phyloP scores from a whole-genome alignment of 306 rosid species.

The Senna siamea region DNA sequence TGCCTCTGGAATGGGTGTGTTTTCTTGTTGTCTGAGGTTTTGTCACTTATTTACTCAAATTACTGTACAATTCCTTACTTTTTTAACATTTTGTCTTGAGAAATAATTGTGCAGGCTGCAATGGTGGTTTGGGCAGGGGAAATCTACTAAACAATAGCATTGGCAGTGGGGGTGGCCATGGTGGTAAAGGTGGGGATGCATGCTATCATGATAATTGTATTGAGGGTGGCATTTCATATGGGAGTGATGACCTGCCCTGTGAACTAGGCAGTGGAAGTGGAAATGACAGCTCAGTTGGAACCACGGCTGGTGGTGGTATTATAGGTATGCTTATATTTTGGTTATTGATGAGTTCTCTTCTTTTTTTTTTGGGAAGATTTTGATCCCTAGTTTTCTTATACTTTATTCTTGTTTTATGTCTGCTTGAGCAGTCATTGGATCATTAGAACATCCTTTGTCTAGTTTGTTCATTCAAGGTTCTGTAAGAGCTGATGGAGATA shows the following conservation, averaged over 20 bases:
- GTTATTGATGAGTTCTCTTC: conserved; percentile 24
- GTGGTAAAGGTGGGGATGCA: conserved; percentile 90
- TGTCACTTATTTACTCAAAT: conserved; percentile 25
- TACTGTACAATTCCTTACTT: conserved; percentile 15
- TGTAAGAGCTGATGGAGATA: conserved; percentile 78
- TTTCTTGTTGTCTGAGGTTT: conserved; percentile 22
- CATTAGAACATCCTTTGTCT: conserved; percentile 84
- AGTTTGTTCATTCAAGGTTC: conserved; percentile 80
- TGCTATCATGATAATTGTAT: conserved; percentile 55
- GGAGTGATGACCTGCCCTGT: conserved; percentile 78
- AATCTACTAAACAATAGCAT: conserved; percentile 57
- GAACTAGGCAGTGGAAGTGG: conserved; percentile 99
- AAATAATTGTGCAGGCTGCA: conserved; percentile 65
- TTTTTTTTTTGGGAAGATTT: conserved; percentile 3
- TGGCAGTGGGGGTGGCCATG: conserved; percentile 99
- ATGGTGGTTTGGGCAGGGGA: conserved; percentile 88
- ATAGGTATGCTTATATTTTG: conserved; percentile 63
- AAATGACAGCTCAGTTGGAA: conserved; percentile 55
- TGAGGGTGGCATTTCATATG: conserved; percentile 86
- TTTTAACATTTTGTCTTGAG: not conserved
- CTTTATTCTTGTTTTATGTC: conserved; percentile 27
- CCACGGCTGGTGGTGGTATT: conserved; percentile 94
- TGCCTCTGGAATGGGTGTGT: conserved; percentile 93
- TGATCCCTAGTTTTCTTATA: conserved; percentile 21
- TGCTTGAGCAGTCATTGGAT: conserved; percentile 79